Base-by-base conservation (phyloP, 768 basidiomycete species). In the Suillus plorans region DNA sequence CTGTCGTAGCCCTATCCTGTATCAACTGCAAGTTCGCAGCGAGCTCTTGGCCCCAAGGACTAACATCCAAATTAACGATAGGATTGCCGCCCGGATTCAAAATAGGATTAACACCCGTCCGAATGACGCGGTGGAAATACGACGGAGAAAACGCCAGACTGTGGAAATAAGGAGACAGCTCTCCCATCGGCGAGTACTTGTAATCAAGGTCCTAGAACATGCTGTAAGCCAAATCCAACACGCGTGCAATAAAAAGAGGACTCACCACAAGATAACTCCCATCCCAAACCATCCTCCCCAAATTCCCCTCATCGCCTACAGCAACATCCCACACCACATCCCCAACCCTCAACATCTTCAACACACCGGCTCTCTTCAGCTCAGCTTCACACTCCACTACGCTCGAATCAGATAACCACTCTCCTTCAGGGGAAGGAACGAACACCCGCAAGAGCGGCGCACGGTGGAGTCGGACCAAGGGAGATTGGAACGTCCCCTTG, bases 241-340 rank as follows among this genome's bases (percentile, higher is more conserved):
- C 28, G 1, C 6, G 1, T 31, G 28, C 0, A 16, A 16, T 28
- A 16, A 50, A 42, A 28, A 50, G 25, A 28, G 50, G 49, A 60
- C 39, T 41, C 5, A 94, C 92, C 69, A 95, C 87, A 8, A 95
- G 81, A 77, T 93, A 95, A 65, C 85, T 87, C n/a, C 93, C 93
- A 72, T 94, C 94, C 92, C 92, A 95, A 10, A 94, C 81, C 75
- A 94, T 72, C 67, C 90, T 79, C n/a, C 93, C 93, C 8, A 88
- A 82, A 74, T 95, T 94, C 1, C 89, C 91, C 72, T 95, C 92
- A 71, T 94, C 92, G 10, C 90, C 89, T 1, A 91, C 90, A 5
- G 92, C 94, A 16, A 89, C 81, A 70, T 95, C 94, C 92, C 93
- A 95, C 16, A 95, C 86, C 0, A 94, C 86, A 73, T 95, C 93